These are phyloP conservation scores for Lentithecium fluviatile DNA, from an alignment of 495 filamentous ascomycete species.

Conservation along the genomic window DNA sequence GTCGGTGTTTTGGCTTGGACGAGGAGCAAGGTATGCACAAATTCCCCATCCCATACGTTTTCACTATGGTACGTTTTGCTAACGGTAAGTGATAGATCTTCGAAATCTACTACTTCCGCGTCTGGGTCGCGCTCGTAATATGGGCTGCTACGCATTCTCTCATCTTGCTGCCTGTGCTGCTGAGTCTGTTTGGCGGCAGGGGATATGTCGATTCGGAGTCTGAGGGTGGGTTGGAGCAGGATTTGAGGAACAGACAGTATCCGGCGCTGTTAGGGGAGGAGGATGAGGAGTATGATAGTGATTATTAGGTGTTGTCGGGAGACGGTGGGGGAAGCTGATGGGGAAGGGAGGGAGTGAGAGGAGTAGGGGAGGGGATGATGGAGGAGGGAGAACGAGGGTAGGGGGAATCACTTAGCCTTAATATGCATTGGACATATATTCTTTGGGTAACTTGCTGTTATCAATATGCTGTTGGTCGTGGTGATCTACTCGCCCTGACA, in stretches of 20 bases:
- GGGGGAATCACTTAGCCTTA: too few relatives aligned
- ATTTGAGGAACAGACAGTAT: conserved; percentile 55
- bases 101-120: conserved; percentile 97
- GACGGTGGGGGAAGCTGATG: background rate
- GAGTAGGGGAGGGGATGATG: too few relatives aligned
- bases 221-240: conserved; percentile 81
- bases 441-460: too few relatives aligned
- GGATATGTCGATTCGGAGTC: conserved; percentile 82
- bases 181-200: conserved; percentile 81
- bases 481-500: too few relatives aligned
- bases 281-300: conserved; percentile 44
- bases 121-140: conserved; percentile 87
- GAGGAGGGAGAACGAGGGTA: too few relatives aligned
- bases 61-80: background rate
- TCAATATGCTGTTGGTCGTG: too few relatives aligned
- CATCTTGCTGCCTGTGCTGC: conserved; percentile 84
- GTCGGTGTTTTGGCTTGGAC: conserved; percentile 94
- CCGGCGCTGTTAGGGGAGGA: conserved; percentile 46
- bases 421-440: too few relatives aligned
- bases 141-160: conserved; percentile 89
- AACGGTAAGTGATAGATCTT: conserved; percentile 63
- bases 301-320: conserved; percentile 3
- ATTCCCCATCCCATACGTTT: background rate
- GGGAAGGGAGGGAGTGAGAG: too few relatives aligned
- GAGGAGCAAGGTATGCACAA: conserved; percentile 68